Percentiles rank a stretch among this genome's conserved stretches.
Conservation (phyloP, 73 alveolate genomes). For the Paramecium caudatum region DNA sequence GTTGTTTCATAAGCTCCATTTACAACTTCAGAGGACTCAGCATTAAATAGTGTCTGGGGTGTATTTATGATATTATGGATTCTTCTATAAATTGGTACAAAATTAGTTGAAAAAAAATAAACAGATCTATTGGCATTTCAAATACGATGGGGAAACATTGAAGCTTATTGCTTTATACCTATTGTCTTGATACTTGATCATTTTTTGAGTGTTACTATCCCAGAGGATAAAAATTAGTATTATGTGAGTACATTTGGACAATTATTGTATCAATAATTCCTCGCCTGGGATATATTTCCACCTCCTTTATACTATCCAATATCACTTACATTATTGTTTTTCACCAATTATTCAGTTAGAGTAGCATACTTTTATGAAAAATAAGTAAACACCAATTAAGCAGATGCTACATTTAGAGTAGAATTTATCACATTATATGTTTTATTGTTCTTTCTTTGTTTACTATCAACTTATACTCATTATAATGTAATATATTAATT, state of each 20-base stretch:
- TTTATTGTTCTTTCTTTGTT: not conserved
- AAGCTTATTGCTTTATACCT: slow-evolving; percentile 37
- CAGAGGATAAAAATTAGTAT: slow-evolving; percentile 8
- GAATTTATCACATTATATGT: slow-evolving; percentile 44
- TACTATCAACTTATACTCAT: slow-evolving; percentile 49
- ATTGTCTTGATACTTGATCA: slow-evolving; percentile 26
- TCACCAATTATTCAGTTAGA: not conserved
- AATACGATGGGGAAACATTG: slow-evolving; percentile 34
- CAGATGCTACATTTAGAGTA: not conserved
- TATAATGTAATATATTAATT: slow-evolving; percentile 25
- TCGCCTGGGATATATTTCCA: slow-evolving; percentile 69
- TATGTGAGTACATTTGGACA: slow-evolving; percentile 60
- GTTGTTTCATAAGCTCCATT: not conserved
- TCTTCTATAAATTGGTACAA: not conserved
- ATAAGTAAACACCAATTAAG: not conserved
- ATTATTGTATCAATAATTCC: slow-evolving; percentile 13
- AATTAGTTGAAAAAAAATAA: not conserved
- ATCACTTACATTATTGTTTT: not conserved
- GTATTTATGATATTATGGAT: slow-evolving; percentile 35
- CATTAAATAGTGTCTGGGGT: not conserved
- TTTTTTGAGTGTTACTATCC: slow-evolving; percentile 32
- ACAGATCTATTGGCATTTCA: not conserved
- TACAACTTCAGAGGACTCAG: not conserved
- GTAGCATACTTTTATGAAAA: not conserved
- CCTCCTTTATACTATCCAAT: slow-evolving; percentile 37